phyloP scores from a whole-genome alignment of 257 asterid species.

The Sherardia arvensis region DNA sequence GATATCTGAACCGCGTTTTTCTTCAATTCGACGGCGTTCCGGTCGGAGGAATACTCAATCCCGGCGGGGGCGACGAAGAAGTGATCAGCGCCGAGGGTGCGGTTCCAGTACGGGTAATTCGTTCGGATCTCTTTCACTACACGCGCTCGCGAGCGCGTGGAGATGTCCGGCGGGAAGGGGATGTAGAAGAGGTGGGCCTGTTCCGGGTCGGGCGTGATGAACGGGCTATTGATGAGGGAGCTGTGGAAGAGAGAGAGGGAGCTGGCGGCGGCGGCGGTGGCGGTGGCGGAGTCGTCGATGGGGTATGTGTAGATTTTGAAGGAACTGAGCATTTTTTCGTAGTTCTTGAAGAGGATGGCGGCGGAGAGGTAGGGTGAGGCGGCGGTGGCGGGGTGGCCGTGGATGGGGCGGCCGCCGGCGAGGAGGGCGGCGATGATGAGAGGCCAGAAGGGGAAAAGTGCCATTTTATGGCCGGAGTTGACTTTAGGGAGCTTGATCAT shows the following conservation, averaged over 20 bases:
- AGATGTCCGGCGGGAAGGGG: slow-evolving; percentile 52
- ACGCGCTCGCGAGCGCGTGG: slow-evolving; percentile 62
- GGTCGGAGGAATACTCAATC: slow-evolving; percentile 57
- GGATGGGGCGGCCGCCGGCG: background rate
- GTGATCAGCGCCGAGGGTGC: slow-evolving; percentile 93
- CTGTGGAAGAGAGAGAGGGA: slow-evolving; percentile 51
- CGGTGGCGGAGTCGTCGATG: slow-evolving; percentile 32
- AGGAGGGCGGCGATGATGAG: slow-evolving; percentile 10
- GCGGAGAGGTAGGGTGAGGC: slow-evolving; percentile 55
- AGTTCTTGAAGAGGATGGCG: slow-evolving; percentile 40
- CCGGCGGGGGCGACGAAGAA: slow-evolving; percentile 61
- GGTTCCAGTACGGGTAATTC: slow-evolving; percentile 65
- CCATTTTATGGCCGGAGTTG: slow-evolving; percentile 1
- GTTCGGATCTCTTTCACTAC: slow-evolving; percentile 44
- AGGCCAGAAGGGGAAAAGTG: slow-evolving; percentile 1
- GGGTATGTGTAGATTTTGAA: slow-evolving; percentile 63
- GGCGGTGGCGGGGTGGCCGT: slow-evolving; percentile 15
- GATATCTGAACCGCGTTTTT: slow-evolving; percentile 74
- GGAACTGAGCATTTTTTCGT: slow-evolving; percentile 49
- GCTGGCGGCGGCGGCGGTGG: too few species aligned
- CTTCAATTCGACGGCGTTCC: slow-evolving; percentile 78
- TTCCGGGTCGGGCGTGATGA: slow-evolving; percentile 46
- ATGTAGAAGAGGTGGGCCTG: slow-evolving; percentile 75
- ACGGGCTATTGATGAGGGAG: slow-evolving; percentile 46
- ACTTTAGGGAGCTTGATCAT: background rate